Evolutionary conservation across 192 early-diverging fungal genomes (phyloP).

Genomic region (Podila minutissima): DNA sequence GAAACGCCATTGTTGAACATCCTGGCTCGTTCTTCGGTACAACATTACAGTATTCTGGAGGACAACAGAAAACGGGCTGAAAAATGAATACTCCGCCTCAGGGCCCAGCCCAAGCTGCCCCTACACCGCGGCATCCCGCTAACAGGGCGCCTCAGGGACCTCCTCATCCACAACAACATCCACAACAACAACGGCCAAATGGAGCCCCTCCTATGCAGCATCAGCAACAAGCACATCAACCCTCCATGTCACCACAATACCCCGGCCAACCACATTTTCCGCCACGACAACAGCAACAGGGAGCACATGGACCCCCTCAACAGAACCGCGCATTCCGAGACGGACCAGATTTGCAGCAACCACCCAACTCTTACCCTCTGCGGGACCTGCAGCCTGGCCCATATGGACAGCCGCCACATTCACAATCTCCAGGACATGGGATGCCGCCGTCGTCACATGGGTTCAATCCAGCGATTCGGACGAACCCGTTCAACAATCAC

Average conservation of each 20-base stretch:
- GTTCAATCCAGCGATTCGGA: neutral
- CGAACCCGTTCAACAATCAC: constrained; percentile 32
- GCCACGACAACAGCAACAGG: constrained; percentile 4
- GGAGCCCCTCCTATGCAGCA: neutral
- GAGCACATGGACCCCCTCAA: neutral
- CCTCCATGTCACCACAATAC: neutral
- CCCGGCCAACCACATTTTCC: neutral
- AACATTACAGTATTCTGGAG: too few species aligned
- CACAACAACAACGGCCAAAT: neutral
- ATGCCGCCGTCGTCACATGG: neutral
- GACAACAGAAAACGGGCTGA: neutral
- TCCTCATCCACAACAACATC: neutral
- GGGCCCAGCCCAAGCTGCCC: neutral
- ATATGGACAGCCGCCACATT: neutral
- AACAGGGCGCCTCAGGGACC: neutral
- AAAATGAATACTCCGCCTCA: neutral
- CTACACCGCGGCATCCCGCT: neutral
- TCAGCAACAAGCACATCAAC: constrained; percentile 1
- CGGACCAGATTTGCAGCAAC: constrained; percentile 1
- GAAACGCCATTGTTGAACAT: too few species aligned
- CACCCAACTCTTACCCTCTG: constrained; percentile 29
- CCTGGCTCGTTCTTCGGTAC: too few species aligned
- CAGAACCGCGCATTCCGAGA: constrained; percentile 12
- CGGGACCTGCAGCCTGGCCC: constrained; percentile 8
- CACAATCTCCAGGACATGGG: neutral